Percentiles rank a stretch among this genome's conserved stretches.
phyloP scores from a whole-genome alignment of 23 red algal genomes.

The Pyropia yezoensis region DNA sequence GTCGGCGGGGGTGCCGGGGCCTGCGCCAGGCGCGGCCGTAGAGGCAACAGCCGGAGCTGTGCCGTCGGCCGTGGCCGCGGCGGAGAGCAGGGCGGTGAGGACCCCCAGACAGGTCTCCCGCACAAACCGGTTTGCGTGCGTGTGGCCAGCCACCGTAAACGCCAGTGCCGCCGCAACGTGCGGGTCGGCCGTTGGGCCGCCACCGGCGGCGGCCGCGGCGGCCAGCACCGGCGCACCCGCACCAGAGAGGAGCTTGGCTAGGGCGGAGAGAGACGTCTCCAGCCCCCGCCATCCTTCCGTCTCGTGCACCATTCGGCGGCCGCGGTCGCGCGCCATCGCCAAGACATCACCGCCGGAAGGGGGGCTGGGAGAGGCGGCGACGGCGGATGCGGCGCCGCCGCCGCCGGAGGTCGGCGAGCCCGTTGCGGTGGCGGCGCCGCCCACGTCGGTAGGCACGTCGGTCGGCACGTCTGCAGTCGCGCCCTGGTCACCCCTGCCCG shows the following conservation, averaged over 20 bases:
- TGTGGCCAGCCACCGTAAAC: constrained; percentile 11
- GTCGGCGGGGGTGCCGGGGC: not conserved
- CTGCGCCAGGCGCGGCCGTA: not conserved
- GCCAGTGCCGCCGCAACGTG: not conserved
- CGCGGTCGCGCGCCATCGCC: not conserved
- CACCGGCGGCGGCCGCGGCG: constrained; percentile 9
- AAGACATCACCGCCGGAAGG: no score
- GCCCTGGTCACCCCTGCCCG: no score
- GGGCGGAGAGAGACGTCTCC: constrained; percentile 42
- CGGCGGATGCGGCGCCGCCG: no score
- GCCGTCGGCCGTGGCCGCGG: not conserved
- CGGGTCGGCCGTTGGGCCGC: no score
- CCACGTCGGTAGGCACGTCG: no score
- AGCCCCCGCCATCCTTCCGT: constrained; percentile 72
- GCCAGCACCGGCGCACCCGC: constrained; percentile 30
- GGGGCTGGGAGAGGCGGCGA: no score
- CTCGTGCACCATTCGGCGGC: constrained; percentile 57
- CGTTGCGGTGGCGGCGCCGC: no score
- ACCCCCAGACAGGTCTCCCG: constrained; percentile 66
- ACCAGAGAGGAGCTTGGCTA: constrained; percentile 21
- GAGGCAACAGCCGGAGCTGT: not conserved
- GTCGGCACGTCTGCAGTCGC: no score
- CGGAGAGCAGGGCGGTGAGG: constrained; percentile 9
- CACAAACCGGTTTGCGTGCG: constrained; percentile 89
- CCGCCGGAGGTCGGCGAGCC: no score